These are phyloP conservation scores for Paraphaeosphaeria sporulosa DNA, from an alignment of 2,329 filamentous ascomycete genomes.

Conservation along the genomic window DNA sequence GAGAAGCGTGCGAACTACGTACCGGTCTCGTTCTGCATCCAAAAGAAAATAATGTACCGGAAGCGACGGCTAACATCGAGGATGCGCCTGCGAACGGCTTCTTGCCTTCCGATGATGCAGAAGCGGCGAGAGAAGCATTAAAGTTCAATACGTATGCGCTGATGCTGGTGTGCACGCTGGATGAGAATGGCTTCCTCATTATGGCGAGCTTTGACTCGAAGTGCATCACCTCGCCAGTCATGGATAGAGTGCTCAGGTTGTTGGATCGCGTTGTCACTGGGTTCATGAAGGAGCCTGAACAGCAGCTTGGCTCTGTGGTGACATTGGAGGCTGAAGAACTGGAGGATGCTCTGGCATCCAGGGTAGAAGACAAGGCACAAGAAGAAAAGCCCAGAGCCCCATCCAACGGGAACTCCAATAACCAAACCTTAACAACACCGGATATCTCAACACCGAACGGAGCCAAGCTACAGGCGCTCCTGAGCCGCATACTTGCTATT, in stretches of 20 bases:
- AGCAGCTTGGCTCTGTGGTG: conserved; percentile 38
- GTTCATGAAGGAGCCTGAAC: conserved; percentile 55
- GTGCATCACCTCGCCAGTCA: conserved; percentile 60
- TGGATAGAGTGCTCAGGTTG: conserved; percentile 62
- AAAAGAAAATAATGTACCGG: conserved; percentile 35
- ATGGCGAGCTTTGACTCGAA: conserved; percentile 72
- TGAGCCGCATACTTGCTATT: conserved; percentile 40
- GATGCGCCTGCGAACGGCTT: conserved; percentile 58
- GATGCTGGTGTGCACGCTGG: conserved; percentile 70
- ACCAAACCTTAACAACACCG: too few species aligned
- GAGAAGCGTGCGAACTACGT: conserved; percentile 44
- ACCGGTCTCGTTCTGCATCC: conserved; percentile 50
- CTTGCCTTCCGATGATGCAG: conserved; percentile 63
- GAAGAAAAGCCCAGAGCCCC: conserved; percentile 32
- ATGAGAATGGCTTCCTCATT: conserved; percentile 63
- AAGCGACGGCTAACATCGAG: conserved; percentile 24
- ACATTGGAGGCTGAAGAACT: conserved; percentile 39
- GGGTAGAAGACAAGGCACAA: conserved; percentile 29
- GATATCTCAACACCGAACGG: conserved; percentile 34
- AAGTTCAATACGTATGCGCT: conserved; percentile 66
- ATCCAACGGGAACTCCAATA: conserved; percentile 12
- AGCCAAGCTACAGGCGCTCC: conserved; percentile 31
- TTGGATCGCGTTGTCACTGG: conserved; percentile 61
- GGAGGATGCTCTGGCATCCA: conserved; percentile 35
- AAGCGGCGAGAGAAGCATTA: conserved; percentile 67